A percentile compares a stretch with the other conserved stretches of the same genome.
phyloP scores from a whole-genome alignment of 768 basidiomycete genomes.

The Pleurotus ostreatus region DNA sequence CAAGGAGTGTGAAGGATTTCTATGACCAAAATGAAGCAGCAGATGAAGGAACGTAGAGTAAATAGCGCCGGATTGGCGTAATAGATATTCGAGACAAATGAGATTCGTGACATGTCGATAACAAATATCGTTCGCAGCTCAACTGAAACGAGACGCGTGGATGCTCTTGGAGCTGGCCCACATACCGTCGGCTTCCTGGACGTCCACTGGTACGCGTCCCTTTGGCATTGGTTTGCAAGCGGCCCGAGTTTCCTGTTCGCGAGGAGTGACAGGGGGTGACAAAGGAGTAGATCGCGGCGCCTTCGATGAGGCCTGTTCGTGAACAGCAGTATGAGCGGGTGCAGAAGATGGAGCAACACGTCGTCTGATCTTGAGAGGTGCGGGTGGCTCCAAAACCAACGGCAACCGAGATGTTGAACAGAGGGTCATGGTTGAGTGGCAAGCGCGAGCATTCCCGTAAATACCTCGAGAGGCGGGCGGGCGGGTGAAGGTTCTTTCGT shows the following conservation, averaged over 20 bases:
- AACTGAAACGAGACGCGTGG: neutral
- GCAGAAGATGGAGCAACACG: neutral
- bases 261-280: neutral
- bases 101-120: neutral
- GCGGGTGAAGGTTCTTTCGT: neutral
- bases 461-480: neutral
- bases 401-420: neutral
- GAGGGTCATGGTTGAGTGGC: slow-evolving; percentile 3
- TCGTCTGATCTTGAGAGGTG: neutral
- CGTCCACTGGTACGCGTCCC: neutral
- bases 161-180: neutral
- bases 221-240: neutral
- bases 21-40: too few species aligned
- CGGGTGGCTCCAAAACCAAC: neutral
- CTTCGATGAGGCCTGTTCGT: too few species aligned
- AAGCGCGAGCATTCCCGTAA: neutral
- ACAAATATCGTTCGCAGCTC: too few species aligned
- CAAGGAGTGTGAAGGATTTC: too few species aligned
- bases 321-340: neutral
- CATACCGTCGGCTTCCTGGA: neutral
- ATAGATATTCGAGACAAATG: neutral
- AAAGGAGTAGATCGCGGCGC: too few species aligned
- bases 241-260: neutral
- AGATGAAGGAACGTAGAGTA: too few species aligned
- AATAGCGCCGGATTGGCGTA: neutral